A percentile compares a stretch with the other conserved stretches of the same genome.
These are phyloP conservation scores for Kalmanozyma brasiliensis DNA, from an alignment of 1,284 basidiomycete species.

Conservation along the genomic window DNA sequence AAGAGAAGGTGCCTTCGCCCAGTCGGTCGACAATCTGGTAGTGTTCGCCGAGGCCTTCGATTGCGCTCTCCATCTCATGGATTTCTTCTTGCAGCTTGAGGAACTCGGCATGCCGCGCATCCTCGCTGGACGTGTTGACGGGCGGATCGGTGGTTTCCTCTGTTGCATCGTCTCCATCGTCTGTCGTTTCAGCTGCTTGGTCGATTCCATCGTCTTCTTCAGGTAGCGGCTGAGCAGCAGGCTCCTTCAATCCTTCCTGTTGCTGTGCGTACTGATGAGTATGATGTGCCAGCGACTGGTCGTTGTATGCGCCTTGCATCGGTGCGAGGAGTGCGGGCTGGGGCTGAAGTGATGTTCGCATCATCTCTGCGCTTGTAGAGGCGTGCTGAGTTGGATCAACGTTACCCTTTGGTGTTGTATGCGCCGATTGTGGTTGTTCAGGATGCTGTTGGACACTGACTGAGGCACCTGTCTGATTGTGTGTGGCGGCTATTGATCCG, in stretches of 20 bases:
- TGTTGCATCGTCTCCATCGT: slow-evolving; percentile 21
- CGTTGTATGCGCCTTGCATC: slow-evolving; percentile 8
- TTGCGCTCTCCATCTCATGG: slow-evolving; percentile 79
- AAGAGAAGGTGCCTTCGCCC: slow-evolving; percentile 96
- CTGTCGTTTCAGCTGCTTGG: slow-evolving; percentile 10
- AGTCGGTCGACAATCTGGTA: slow-evolving; percentile 90
- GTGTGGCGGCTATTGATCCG: background rate
- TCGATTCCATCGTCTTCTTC: slow-evolving; percentile 7
- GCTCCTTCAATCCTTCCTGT: slow-evolving; percentile 5
- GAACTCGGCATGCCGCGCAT: slow-evolving; percentile 32
- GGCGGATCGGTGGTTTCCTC: slow-evolving; percentile 21
- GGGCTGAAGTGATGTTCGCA: slow-evolving; percentile 6
- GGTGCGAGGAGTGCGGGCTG: background rate
- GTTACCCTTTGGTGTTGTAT: background rate
- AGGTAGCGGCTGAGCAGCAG: background rate
- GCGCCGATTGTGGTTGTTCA: background rate
- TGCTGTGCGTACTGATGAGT: background rate
- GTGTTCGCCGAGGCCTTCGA: slow-evolving; percentile 72
- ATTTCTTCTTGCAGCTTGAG: slow-evolving; percentile 63
- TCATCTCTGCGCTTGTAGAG: background rate
- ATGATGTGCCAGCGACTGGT: background rate
- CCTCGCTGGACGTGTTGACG: slow-evolving; percentile 38
- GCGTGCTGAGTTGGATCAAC: background rate
- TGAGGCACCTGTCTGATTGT: background rate
- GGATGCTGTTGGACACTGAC: background rate